Evolutionary conservation across 805 yeast genomes (phyloP), one percentile per base, ranked within the genome.

Genomic region (Metschnikowia gelsemii): DNA sequence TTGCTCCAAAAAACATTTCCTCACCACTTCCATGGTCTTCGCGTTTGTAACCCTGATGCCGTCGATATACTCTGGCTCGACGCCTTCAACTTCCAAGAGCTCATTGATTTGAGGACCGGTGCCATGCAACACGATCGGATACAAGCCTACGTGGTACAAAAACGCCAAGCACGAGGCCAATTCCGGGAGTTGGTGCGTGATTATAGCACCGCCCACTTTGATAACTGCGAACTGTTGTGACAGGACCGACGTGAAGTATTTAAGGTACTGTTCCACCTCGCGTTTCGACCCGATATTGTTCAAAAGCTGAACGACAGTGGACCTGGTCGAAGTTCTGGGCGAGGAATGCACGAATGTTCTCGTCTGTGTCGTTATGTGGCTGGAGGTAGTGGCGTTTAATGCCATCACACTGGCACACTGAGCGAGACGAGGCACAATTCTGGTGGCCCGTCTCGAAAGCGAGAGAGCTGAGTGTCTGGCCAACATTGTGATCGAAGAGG

Each of bases 71-170:
- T 87, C 88, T 4, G 99, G 98, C 63, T 87, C 97, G 23, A 93
- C 87, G 29, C 96, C 96, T 64, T 87, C 95, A 38, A 82, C 82
- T 65, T 93, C 99, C 45, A 93, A 75, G 53, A 89, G 79, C 57
- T 86, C 95, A 62, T 93, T 93, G 69, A 93, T 93, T 68, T 93
- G 99, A 5, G 99, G 99, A 14, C 99, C 99, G 1, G 99, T 93
- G 21, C 99, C 99, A 61, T 93, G 99, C 44, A 93, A 76, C 8
- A 93, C 96, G 48, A 93, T 89, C 19, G 99, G 99, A 58, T 89
- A 93, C 46, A 93, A 76, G 9, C 99, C 99, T 38, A 93, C 96
- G 60, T 93, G 99, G 72, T 93, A 93, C 51, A 93, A 72, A 66
- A 93, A 93, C 4, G 98, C 97, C 50, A 93, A 73, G 58, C 97